Evolutionary conservation across 2,329 filamentous ascomycete species (phyloP).

Genomic region (Aspergillus brunneoviolaceus): DNA sequence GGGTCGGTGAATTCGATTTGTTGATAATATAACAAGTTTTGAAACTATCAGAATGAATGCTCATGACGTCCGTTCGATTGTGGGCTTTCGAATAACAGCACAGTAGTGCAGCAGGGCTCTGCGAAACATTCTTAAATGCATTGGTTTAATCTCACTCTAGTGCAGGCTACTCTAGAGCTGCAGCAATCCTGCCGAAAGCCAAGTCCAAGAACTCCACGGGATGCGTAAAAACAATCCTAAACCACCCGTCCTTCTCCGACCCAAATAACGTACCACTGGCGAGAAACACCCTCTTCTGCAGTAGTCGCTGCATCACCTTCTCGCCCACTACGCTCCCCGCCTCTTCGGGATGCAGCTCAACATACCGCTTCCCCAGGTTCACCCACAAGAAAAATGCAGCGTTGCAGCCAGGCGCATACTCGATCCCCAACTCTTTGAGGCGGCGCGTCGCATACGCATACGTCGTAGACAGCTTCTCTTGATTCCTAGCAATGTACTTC

Average conservation of each 20-base stretch:
- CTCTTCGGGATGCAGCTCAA: slow-evolving; percentile 3
- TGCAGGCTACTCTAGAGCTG: not conserved
- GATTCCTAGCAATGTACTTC: slow-evolving; percentile 48
- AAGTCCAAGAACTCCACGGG: not conserved
- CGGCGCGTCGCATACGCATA: slow-evolving; percentile 42
- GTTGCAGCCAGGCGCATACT: slow-evolving; percentile 51
- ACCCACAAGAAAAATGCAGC: slow-evolving; percentile 60
- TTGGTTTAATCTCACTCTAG: too few relatives aligned
- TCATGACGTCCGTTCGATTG: too few relatives aligned
- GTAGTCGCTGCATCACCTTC: slow-evolving; percentile 35
- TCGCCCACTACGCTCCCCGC: slow-evolving; percentile 22
- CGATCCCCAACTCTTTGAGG: slow-evolving; percentile 45
- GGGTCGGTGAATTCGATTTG: not conserved
- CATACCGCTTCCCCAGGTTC: slow-evolving; percentile 44
- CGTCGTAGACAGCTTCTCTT: slow-evolving; percentile 38
- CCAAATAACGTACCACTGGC: slow-evolving; percentile 37
- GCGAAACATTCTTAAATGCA: too few relatives aligned
- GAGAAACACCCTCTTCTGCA: slow-evolving; percentile 39
- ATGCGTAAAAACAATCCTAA: slow-evolving; percentile 40
- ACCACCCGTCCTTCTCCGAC: slow-evolving; percentile 44
- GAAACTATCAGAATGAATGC: not conserved
- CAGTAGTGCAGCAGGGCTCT: too few relatives aligned
- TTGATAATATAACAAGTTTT: not conserved
- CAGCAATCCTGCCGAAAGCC: not conserved
- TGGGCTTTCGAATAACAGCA: too few relatives aligned